These are phyloP conservation scores for Rhizopogon vulgaris DNA, from an alignment of 768 basidiomycete genomes.

Conservation along the genomic window DNA sequence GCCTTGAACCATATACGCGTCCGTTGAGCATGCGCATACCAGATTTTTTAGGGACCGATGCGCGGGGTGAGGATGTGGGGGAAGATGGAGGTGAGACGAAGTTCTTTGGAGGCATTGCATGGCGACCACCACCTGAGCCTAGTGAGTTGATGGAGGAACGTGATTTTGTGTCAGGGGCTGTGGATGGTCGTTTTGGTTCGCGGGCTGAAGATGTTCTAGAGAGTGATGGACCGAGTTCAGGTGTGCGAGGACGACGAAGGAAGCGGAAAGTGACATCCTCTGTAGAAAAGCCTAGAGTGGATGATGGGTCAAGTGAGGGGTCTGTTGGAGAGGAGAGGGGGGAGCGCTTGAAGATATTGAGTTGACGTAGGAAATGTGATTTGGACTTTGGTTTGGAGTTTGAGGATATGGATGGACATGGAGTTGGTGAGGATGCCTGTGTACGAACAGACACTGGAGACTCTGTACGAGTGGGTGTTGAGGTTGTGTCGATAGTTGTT, in stretches of 20 bases:
- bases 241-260: conserved; percentile 10
- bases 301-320: neutral
- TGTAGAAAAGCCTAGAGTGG: conserved; percentile 1
- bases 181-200: neutral
- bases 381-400: neutral
- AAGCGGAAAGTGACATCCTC: conserved; percentile 27
- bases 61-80: neutral
- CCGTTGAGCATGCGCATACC: conserved; percentile 78
- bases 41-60: conserved; percentile 13
- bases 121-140: conserved; percentile 27
- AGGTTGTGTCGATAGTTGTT: conserved; percentile 30
- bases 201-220: neutral
- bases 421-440: neutral
- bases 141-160: conserved; percentile 16
- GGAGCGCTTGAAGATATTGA: neutral
- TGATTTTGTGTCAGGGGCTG: conserved; percentile 6
- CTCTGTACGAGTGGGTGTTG: conserved; percentile 16
- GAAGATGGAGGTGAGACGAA: conserved; percentile 1
- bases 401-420: neutral
- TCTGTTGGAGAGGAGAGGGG: neutral
- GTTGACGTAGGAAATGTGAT: neutral
- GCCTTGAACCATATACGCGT: conserved; percentile 64
- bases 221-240: neutral
- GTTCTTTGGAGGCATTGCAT: conserved; percentile 10
- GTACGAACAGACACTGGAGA: neutral